Percentiles rank a stretch among this genome's conserved stretches.
Evolutionary conservation across 805 yeast genomes (phyloP).

Genomic region (Yarrowia sp.): DNA sequence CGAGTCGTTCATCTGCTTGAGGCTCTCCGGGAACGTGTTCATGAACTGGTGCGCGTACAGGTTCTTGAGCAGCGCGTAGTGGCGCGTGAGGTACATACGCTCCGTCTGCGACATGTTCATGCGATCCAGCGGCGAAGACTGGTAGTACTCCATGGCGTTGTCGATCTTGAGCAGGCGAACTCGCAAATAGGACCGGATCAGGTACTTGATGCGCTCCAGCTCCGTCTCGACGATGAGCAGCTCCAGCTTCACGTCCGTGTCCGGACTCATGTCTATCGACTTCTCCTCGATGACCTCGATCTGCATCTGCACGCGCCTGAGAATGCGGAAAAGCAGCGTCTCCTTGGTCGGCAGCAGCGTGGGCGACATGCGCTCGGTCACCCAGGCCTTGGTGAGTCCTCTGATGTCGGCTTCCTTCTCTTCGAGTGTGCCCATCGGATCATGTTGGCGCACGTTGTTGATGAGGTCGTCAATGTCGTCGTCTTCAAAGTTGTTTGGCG

Average conservation of each 20-base stretch:
- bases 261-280: constrained; percentile 64
- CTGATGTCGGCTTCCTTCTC: constrained; percentile 41
- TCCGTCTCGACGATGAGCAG: constrained; percentile 88
- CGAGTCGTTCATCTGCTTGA: constrained; percentile 74
- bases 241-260: constrained; percentile 64
- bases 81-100: constrained; percentile 61
- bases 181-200: constrained; percentile 77
- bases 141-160: constrained; percentile 58
- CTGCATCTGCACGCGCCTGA: constrained; percentile 55
- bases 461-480: constrained; percentile 33
- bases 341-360: constrained; percentile 77
- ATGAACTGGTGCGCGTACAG: constrained; percentile 69
- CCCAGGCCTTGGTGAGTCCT: constrained; percentile 63
- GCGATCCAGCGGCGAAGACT: constrained; percentile 44
- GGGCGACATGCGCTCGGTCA: constrained; percentile 81
- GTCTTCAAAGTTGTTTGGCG: background rate
- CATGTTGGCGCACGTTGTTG: constrained; percentile 27
- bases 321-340: constrained; percentile 54
- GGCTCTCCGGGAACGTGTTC: constrained; percentile 59
- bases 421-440: background rate
- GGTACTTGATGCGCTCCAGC: constrained; percentile 77
- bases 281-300: constrained; percentile 74
- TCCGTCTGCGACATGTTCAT: constrained; percentile 59
- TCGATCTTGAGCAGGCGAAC: constrained; percentile 73
- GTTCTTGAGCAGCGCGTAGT: constrained; percentile 59